phyloP scores from a whole-genome alignment of 2,329 filamentous ascomycete species.

The Hirsutella rhossiliensis region DNA sequence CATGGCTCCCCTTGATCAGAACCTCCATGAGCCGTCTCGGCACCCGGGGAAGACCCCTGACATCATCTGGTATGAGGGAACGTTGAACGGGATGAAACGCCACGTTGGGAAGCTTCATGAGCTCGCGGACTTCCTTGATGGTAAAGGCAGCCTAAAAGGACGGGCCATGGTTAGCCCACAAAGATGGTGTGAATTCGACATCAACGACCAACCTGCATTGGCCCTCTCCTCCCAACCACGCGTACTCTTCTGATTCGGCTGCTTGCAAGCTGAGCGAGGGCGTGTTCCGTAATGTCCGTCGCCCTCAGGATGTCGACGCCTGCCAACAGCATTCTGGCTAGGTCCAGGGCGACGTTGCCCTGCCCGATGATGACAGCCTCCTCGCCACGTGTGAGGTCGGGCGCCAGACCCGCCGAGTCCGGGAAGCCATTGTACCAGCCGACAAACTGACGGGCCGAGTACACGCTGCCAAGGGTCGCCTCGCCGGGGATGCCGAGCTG shows the following conservation, averaged over 20 bases:
- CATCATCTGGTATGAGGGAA: constrained; percentile 53
- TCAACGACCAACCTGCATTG: constrained; percentile 55
- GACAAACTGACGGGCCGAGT: constrained; percentile 86
- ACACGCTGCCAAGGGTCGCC: constrained; percentile 55
- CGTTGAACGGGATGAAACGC: constrained; percentile 58
- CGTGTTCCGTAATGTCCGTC: constrained; percentile 84
- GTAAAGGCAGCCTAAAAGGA: constrained; percentile 73
- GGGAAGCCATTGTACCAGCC: constrained; percentile 98
- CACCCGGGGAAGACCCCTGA: constrained; percentile 61
- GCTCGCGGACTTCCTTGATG: constrained; percentile 84
- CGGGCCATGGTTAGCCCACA: neutral
- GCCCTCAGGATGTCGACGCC: constrained; percentile 60
- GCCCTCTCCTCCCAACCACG: constrained; percentile 81
- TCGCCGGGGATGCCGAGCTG: constrained; percentile 73
- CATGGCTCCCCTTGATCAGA: constrained; percentile 59
- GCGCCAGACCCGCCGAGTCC: constrained; percentile 60
- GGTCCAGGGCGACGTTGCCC: constrained; percentile 90
- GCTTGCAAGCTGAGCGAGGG: constrained; percentile 57
- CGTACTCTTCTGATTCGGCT: constrained; percentile 71
- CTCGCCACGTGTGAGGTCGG: constrained; percentile 62
- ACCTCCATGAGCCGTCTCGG: constrained; percentile 70
- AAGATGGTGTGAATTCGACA: neutral
- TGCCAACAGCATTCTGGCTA: constrained; percentile 76
- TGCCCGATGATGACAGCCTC: constrained; percentile 85
- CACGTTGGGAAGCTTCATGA: constrained; percentile 65